phyloP scores from a whole-genome alignment of 305 asterid genomes.

The Solanum chacoense region DNA sequence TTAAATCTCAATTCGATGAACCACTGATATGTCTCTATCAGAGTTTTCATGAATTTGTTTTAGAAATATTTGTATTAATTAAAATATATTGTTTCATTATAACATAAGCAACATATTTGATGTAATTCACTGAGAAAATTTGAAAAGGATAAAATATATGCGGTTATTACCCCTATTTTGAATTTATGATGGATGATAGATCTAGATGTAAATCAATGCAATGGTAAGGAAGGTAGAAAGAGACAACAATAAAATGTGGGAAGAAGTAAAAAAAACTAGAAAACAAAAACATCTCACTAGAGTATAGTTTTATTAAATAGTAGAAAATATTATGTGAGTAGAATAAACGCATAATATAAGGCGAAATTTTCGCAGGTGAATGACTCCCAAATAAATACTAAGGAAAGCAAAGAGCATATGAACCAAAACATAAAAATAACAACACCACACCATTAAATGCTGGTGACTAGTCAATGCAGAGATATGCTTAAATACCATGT shows the following conservation, averaged over 20 bases:
- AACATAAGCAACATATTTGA: not conserved
- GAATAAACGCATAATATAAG: slow-evolving; percentile 15
- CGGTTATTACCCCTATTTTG: not conserved
- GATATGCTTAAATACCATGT: not conserved
- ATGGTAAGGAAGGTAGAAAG: not conserved
- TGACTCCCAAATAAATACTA: not conserved
- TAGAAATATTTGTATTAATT: not conserved
- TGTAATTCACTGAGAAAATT: too few species aligned
- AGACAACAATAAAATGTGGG: not conserved
- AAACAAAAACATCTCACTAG: not conserved
- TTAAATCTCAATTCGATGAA: not conserved
- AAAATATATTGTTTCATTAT: not conserved
- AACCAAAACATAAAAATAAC: not conserved
- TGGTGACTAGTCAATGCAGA: not conserved
- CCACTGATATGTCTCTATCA: not conserved
- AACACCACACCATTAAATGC: not conserved
- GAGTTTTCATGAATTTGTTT: not conserved
- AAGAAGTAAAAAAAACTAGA: not conserved
- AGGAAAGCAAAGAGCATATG: not conserved
- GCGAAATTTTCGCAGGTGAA: slow-evolving; percentile 26
- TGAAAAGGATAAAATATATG: not conserved
- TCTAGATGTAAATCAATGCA: not conserved
- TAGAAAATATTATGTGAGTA: not conserved
- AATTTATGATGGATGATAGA: not conserved
- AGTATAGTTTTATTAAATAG: not conserved